A percentile compares a stretch with the other conserved stretches of the same genome.
phyloP scores from a whole-genome alignment of 108 stramenopile species.

The Nitzschia sp. region DNA sequence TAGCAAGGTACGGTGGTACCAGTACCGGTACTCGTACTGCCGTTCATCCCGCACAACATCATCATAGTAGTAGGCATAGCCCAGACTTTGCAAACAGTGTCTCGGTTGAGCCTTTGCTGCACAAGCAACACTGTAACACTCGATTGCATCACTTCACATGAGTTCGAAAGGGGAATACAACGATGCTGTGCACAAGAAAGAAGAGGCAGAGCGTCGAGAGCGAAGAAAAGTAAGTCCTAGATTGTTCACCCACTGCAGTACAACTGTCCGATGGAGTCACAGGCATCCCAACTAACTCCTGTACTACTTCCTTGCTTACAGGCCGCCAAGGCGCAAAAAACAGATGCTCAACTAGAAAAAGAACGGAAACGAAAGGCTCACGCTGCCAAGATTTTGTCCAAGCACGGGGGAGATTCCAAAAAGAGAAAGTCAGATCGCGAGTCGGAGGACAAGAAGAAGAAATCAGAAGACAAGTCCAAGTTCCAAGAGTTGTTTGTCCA shows the following conservation, averaged over 20 bases:
- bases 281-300: neutral
- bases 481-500: slow-evolving; percentile 77
- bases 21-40: too few relatives aligned
- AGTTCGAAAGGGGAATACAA: slow-evolving; percentile 32
- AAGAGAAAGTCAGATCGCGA: slow-evolving; percentile 14
- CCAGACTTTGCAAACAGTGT: too few relatives aligned
- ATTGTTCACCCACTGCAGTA: neutral
- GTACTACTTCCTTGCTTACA: slow-evolving; percentile 16
- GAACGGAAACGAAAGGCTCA: slow-evolving; percentile 76
- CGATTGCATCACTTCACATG: too few relatives aligned
- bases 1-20: too few relatives aligned
- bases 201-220: slow-evolving; percentile 76
- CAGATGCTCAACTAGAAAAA: slow-evolving; percentile 59
- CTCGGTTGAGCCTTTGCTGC: too few relatives aligned
- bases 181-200: slow-evolving; percentile 66
- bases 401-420: slow-evolving; percentile 28
- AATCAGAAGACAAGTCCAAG: slow-evolving; percentile 32
- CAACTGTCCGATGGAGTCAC: neutral
- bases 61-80: too few relatives aligned
- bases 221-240: slow-evolving; percentile 69
- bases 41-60: too few relatives aligned
- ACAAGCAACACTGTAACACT: too few relatives aligned
- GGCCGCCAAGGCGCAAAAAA: slow-evolving; percentile 60
- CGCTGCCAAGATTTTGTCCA: slow-evolving; percentile 45
- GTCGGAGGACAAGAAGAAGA: neutral